Percentiles rank a stretch among this genome's conserved stretches.
These are phyloP conservation scores for Phytophthora foliorum DNA, from an alignment of 352 stramenopile genomes.

Conservation along the genomic window DNA sequence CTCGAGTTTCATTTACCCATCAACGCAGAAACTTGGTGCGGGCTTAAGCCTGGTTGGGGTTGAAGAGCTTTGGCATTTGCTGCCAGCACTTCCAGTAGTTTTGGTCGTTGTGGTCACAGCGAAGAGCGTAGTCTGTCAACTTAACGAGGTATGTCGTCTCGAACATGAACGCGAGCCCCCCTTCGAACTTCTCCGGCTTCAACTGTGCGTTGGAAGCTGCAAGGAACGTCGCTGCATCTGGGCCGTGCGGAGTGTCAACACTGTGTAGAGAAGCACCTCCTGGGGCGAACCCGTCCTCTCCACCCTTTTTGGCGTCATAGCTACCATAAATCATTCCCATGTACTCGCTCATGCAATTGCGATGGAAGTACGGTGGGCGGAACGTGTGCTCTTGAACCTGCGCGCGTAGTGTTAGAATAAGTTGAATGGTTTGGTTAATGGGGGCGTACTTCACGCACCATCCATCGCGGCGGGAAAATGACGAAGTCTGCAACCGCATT, in stretches of 20 bases:
- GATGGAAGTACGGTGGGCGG: constrained; percentile 95
- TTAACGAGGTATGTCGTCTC: constrained; percentile 95
- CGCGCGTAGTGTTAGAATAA: background rate
- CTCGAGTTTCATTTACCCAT: constrained; percentile 1
- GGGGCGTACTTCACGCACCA: constrained; percentile 57
- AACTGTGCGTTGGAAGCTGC: constrained; percentile 86
- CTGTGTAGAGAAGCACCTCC: constrained; percentile 95
- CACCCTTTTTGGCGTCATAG: constrained; percentile 96
- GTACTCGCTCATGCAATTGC: constrained; percentile 98
- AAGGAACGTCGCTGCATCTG: constrained; percentile 94
- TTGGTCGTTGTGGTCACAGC: constrained; percentile 87
- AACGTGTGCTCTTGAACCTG: constrained; percentile 93
- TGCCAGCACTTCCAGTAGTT: constrained; percentile 96
- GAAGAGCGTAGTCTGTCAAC: constrained; percentile 90
- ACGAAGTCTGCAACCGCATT: constrained; percentile 97
- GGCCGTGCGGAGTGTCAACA: constrained; percentile 92
- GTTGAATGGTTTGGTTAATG: background rate
- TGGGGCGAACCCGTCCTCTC: constrained; percentile 90
- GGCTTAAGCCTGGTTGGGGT: constrained; percentile 46
- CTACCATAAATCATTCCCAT: constrained; percentile 97
- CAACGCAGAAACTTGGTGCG: background rate
- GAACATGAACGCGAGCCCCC: constrained; percentile 98
- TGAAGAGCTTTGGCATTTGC: constrained; percentile 91
- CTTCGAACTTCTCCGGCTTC: constrained; percentile 92
- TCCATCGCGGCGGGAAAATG: constrained; percentile 97